Conservation (phyloP, 225 moss, liverwort and hornwort species). For the Straminergon stramineum region DNA sequence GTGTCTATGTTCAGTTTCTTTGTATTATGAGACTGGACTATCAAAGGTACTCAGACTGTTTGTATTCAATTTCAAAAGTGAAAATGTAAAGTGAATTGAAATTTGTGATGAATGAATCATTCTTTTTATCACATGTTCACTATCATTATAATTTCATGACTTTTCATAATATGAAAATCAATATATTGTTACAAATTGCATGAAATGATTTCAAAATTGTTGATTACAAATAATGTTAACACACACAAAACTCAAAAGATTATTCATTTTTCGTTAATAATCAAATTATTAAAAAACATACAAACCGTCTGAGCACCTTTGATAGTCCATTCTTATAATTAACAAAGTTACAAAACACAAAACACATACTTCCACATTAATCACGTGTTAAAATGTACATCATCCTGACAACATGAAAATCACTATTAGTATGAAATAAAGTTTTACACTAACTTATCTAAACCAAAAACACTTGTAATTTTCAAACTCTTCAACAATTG, state of each 20-base stretch:
- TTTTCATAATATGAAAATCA: not conserved
- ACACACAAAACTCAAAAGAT: rapidly evolving
- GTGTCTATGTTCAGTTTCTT: not conserved
- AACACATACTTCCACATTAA: not conserved
- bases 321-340: slow-evolving; percentile 15
- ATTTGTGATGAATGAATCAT: not conserved
- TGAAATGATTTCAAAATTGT: not conserved
- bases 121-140: rapidly evolving
- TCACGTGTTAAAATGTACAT: not conserved
- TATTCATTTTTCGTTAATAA: rapidly evolving
- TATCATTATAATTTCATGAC: not conserved
- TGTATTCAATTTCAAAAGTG: not conserved
- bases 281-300: not conserved
- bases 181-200: rapidly evolving
- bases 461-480: not conserved
- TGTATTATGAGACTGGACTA: slow-evolving; percentile 25
- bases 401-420: not conserved
- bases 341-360: slow-evolving; percentile 5
- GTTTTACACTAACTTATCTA: no score
- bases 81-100: rapidly evolving
- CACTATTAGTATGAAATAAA: not conserved
- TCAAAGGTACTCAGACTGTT: slow-evolving; percentile 22
- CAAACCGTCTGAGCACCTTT: slow-evolving; percentile 17
- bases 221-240: rapidly evolving
- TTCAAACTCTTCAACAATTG: not conserved